These are phyloP conservation scores for Clausena lansium DNA, from an alignment of 345 rosid genomes.

Conservation along the genomic window DNA sequence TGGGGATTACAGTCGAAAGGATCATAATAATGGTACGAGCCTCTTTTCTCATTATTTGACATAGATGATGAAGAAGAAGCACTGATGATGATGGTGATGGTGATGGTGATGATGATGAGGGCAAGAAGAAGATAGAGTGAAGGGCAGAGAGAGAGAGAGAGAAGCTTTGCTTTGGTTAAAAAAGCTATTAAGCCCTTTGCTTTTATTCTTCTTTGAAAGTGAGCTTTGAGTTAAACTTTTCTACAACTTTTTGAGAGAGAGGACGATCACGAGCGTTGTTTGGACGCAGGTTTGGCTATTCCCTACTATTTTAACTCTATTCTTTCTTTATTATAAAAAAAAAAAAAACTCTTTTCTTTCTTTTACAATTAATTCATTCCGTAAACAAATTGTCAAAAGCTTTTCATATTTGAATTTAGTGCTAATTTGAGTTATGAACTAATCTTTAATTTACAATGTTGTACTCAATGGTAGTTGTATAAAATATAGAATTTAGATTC, in stretches of 20 bases:
- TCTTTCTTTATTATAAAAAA: no score
- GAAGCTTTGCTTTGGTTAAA: background rate
- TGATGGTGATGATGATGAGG: background rate
- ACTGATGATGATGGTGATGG: background rate
- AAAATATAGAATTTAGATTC: no score
- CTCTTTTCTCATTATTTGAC: constrained; percentile 33
- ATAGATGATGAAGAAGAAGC: constrained; percentile 16
- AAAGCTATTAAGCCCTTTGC: background rate
- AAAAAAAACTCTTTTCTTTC: background rate
- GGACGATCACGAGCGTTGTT: constrained; percentile 4
- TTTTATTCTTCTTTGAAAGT: constrained; percentile 9
- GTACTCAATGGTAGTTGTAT: no score
- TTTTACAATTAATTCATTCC: background rate
- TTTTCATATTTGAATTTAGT: background rate
- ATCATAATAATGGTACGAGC: constrained; percentile 23
- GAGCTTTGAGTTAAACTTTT: constrained; percentile 4
- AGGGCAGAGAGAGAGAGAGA: constrained; percentile 3
- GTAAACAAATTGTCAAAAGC: background rate
- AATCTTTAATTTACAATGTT: no score
- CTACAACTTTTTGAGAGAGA: background rate
- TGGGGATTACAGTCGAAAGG: constrained; percentile 28
- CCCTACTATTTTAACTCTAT: constrained; percentile 5
- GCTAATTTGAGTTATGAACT: no score
- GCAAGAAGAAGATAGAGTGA: constrained; percentile 1
- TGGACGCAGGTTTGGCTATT: constrained; percentile 20